A percentile compares a stretch with the other conserved stretches of the same genome.
Conservation (phyloP, 331 rosid genomes). For the Saraca asoca region DNA sequence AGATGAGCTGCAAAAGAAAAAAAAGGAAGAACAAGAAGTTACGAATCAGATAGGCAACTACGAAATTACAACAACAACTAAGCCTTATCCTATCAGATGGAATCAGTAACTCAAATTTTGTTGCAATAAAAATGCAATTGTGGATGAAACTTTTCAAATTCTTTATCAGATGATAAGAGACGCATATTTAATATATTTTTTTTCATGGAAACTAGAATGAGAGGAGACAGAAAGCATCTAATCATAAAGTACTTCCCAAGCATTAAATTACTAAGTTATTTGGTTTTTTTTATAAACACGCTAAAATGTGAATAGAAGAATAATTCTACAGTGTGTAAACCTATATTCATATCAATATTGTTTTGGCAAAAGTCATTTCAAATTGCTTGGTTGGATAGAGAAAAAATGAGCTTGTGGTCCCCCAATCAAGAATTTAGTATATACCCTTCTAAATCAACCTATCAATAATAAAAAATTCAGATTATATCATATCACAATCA, state of each 20-base stretch:
- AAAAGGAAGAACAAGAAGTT: background rate
- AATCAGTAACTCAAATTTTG: too few species aligned
- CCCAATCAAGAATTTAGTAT: conserved; percentile 43
- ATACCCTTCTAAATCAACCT: conserved; percentile 46
- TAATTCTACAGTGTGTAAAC: conserved; percentile 17
- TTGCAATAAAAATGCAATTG: background rate
- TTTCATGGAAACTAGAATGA: background rate
- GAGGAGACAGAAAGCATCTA: conserved; percentile 22
- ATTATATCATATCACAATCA: conserved; percentile 14
- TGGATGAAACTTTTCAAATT: background rate
- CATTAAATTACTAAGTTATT: conserved; percentile 26
- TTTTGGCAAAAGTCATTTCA: conserved; percentile 37
- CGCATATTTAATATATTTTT: conserved; percentile 12
- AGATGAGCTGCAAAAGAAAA: conserved; percentile 66
- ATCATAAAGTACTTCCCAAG: conserved; percentile 29
- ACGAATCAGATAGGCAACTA: conserved; percentile 36
- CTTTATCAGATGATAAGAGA: background rate
- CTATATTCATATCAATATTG: conserved; percentile 40
- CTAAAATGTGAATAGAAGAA: conserved; percentile 25
- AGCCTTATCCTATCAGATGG: background rate
- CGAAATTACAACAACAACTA: background rate
- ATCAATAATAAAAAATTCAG: conserved; percentile 32
- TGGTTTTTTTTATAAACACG: conserved; percentile 15
- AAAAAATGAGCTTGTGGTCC: conserved; percentile 38
- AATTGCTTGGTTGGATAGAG: conserved; percentile 37